Percentiles rank a stretch among this genome's conserved stretches.
Evolutionary conservation across 2,329 filamentous ascomycete genomes (phyloP).

Genomic region (Diaporthe eres): DNA sequence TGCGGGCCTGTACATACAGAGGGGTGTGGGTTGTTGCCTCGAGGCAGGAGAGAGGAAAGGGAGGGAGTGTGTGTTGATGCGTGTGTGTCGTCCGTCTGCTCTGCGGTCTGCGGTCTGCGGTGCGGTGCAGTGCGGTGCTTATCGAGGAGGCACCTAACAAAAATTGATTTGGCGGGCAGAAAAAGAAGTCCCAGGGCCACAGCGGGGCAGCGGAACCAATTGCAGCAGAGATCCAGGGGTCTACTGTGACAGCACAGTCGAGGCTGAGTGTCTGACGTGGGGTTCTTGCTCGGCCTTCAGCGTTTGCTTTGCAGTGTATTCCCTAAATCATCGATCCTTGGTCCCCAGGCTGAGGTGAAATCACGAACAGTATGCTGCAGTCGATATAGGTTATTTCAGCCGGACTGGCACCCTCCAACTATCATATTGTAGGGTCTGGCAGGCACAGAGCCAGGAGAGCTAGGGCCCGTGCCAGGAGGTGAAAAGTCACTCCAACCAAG

Average conservation of each 20-base stretch:
- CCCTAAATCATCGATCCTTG: not conserved
- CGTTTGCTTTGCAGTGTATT: constrained; percentile 2
- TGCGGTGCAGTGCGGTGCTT: constrained; percentile 20
- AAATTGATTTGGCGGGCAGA: constrained; percentile 19
- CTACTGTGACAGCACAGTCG: constrained; percentile 18
- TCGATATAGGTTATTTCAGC: not conserved
- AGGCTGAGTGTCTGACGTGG: constrained; percentile 25
- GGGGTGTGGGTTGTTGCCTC: constrained; percentile 25
- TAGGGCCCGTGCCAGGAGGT: not conserved
- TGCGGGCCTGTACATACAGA: constrained; percentile 41
- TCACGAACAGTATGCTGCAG: not conserved
- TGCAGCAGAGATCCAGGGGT: constrained; percentile 29
- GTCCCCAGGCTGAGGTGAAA: not conserved
- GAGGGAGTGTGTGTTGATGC: constrained; percentile 21
- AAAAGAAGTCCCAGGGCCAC: constrained; percentile 12
- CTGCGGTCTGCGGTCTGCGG: constrained; percentile 7
- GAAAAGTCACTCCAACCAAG: not conserved
- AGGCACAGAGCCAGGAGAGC: not conserved
- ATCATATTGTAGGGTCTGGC: not conserved
- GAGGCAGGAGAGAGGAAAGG: constrained; percentile 31
- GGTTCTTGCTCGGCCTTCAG: constrained; percentile 1
- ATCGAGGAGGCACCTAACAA: constrained; percentile 30
- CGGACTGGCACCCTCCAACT: not conserved
- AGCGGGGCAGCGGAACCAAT: constrained; percentile 29
- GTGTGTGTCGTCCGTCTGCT: constrained; percentile 30